Conservation (phyloP, 192 early-diverging fungal species). For the Martensiomyces pterosporus region DNA sequence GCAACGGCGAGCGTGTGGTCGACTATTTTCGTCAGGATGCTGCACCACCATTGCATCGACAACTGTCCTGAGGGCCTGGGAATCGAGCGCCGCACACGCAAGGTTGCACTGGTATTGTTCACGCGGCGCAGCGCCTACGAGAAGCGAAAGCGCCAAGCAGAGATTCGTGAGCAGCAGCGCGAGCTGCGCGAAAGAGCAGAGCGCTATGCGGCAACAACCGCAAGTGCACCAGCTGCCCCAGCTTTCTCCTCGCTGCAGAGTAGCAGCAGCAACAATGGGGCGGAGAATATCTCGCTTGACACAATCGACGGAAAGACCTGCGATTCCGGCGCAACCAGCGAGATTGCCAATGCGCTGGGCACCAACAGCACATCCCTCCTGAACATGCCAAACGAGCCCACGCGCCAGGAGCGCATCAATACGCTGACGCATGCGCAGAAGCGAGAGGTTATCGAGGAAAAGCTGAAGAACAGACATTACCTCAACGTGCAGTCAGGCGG, state of each 20-base stretch:
- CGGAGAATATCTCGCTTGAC: background rate
- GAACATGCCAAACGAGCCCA: constrained; percentile 25
- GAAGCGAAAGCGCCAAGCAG: constrained; percentile 10
- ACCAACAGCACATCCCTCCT: constrained; percentile 6
- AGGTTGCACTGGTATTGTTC: constrained; percentile 19
- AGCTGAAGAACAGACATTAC: constrained; percentile 21
- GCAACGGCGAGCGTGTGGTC: constrained; percentile 35
- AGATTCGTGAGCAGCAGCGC: constrained; percentile 7
- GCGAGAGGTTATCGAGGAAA: constrained; percentile 12
- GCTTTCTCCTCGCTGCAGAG: background rate
- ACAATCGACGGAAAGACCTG: background rate
- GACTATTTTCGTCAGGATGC: constrained; percentile 7
- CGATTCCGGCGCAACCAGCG: background rate
- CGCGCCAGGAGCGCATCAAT: constrained; percentile 4
- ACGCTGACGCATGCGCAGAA: constrained; percentile 21
- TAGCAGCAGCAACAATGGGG: background rate
- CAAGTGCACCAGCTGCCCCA: background rate
- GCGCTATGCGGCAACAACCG: constrained; percentile 6
- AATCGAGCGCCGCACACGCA: constrained; percentile 28
- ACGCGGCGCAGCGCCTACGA: constrained; percentile 16
- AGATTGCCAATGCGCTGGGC: background rate
- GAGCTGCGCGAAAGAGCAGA: constrained; percentile 14
- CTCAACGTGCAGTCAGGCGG: constrained; percentile 18
- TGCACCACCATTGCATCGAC: constrained; percentile 29
- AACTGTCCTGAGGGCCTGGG: constrained; percentile 39